phyloP scores from a whole-genome alignment of 768 basidiomycete genomes.

The Cubamyces sp. region DNA sequence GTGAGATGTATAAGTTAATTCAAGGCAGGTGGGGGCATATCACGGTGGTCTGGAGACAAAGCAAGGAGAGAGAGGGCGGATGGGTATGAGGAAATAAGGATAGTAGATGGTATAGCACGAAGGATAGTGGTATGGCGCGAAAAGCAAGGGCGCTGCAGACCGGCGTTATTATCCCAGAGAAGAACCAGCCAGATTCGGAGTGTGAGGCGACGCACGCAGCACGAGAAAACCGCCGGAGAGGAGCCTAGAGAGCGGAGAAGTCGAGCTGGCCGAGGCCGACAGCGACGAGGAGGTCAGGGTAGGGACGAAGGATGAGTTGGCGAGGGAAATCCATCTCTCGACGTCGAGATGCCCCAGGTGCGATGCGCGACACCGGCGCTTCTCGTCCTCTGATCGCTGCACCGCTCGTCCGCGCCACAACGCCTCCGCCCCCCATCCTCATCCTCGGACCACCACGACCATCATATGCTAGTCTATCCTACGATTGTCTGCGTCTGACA shows the following conservation, averaged over 20 bases:
- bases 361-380: slow-evolving; percentile 8
- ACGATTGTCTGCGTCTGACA: no score
- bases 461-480: not conserved
- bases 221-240: not conserved
- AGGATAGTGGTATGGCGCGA: not conserved
- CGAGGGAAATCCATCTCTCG: not conserved
- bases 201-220: not conserved
- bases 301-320: slow-evolving; percentile 9
- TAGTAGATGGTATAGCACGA: slow-evolving; percentile 5
- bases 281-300: slow-evolving; percentile 3
- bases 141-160: slow-evolving; percentile 19
- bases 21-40: slow-evolving; percentile 2
- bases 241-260: not conserved
- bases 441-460: not conserved
- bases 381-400: not conserved
- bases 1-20: slow-evolving; percentile 18
- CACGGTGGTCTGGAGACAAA: not conserved
- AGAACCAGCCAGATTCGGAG: slow-evolving; percentile 7
- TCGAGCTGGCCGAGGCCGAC: slow-evolving; percentile 6
- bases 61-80: not conserved
- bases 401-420: slow-evolving; percentile 20
- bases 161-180: slow-evolving; percentile 7
- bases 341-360: not conserved
- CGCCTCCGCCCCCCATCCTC: slow-evolving; percentile 4
- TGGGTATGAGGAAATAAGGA: slow-evolving; percentile 15